These are phyloP conservation scores for Monilinia polystroma DNA, from an alignment of 2,329 filamentous ascomycete genomes.

Conservation along the genomic window DNA sequence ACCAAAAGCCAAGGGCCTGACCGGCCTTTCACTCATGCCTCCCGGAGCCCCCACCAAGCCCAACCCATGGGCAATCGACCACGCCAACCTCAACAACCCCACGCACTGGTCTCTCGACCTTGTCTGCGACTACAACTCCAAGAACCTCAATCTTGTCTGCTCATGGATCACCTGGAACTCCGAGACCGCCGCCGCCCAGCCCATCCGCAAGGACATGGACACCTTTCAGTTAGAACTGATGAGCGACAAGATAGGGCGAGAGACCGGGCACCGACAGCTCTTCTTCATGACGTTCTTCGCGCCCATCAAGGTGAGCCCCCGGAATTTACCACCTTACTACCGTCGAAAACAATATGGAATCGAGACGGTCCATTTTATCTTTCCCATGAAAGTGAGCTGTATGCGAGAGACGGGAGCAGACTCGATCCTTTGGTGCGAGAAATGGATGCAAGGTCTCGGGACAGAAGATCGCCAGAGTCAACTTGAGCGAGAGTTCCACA, in stretches of 20 bases:
- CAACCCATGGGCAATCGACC: background rate
- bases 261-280: background rate
- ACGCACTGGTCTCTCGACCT: background rate
- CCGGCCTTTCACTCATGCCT: background rate
- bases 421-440: background rate
- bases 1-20: background rate
- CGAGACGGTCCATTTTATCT: accelerated
- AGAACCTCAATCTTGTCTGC: background rate
- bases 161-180: accelerated
- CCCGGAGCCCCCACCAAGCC: background rate
- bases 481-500: background rate
- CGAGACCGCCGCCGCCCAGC: background rate
- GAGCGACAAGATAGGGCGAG: background rate
- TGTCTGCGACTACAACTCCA: background rate
- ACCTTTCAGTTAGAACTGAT: background rate
- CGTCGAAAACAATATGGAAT: accelerated
- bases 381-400: background rate
- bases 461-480: background rate
- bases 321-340: background rate
- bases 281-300: accelerated
- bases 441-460: background rate
- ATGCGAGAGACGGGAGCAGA: background rate
- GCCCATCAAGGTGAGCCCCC: background rate
- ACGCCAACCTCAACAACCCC: background rate
- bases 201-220: background rate